Evolutionary conservation across 495 filamentous ascomycete genomes (phyloP), one percentile per base, ranked within the genome.

Genomic region (Penicillium turbatum): DNA sequence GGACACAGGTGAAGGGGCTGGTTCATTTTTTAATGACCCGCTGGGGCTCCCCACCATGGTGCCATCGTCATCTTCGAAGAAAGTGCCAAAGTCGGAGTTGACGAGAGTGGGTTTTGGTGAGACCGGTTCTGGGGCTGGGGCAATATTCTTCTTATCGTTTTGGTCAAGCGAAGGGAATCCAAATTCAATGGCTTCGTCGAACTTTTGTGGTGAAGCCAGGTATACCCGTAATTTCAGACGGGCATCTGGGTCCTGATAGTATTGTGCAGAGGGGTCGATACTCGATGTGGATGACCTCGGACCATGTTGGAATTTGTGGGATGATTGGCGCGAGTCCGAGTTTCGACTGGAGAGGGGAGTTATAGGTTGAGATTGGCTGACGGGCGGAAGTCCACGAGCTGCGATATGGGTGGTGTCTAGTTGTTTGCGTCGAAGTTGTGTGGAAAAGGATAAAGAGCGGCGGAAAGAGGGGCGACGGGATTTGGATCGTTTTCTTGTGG

Each of bases 181-280:
- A 71, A 93, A 96, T 64, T 93, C 89, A 48, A 96, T 80, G 1
- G 89, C 91, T 72, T 97, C 92, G 62, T 97, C 93, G 54, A 97
- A 96, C 65, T 95, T 96, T 56, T 96, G 89, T 8, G 90, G 88
- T 2, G 92, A 97, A 15, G 88, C 87, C 3, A 95, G 79, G 57
- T 91, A 95, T n/a, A 90, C 84, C 3, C 90, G 85, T 11, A 97
- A 72, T 65, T 92, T 95, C 43, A 92, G 71, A 34, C 92, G 82
- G 34, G 91, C 89, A 64, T 96, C 89, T 0, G 91, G 90, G 55
- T 97, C 90, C 66, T 88, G 89, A 60, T 96, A 96, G 67, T 96
- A 86, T 37, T 86, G 81, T 0, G 90, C 87, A 38, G 79, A 77
- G 17, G 87, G 81, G 64, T 92, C 89, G 48, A 90, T 83, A 46